phyloP scores from a whole-genome alignment of 2,329 filamentous ascomycete species.

The Gaeumannomyces tritici region DNA sequence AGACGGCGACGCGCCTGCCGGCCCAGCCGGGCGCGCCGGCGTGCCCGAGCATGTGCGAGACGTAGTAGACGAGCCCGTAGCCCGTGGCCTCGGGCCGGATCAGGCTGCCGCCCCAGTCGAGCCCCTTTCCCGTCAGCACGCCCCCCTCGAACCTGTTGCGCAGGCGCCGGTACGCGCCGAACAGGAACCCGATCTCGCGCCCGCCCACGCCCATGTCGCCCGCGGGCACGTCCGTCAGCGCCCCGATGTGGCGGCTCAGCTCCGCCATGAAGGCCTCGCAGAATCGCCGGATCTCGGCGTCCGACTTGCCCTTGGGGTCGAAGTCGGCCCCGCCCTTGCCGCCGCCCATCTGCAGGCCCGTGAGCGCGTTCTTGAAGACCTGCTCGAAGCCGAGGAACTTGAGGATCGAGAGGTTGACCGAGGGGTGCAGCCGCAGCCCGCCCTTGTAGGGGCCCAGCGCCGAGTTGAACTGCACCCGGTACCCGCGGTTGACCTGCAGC shows the following conservation, averaged over 20 bases:
- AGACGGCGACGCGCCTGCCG: slow-evolving; percentile 92
- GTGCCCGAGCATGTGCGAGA: slow-evolving; percentile 90
- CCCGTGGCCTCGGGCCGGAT: slow-evolving; percentile 96
- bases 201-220: slow-evolving; percentile 92
- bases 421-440: slow-evolving; percentile 88
- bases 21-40: slow-evolving; percentile 77
- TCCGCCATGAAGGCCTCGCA: slow-evolving; percentile 94
- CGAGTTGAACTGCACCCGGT: slow-evolving; percentile 97
- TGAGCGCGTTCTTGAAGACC: slow-evolving; percentile 99
- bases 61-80: slow-evolving; percentile 94
- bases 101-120: slow-evolving; percentile 83
- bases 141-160: slow-evolving; percentile 93
- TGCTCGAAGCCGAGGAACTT: slow-evolving; percentile 99
- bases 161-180: slow-evolving; percentile 84
- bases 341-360: slow-evolving; percentile 91
- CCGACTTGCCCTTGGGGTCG: slow-evolving; percentile 96
- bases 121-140: slow-evolving; percentile 91
- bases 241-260: slow-evolving; percentile 91
- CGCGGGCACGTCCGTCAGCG: slow-evolving; percentile 90
- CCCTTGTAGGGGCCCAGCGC: slow-evolving; percentile 97
- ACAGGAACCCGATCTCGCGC: slow-evolving; percentile 90
- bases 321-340: slow-evolving; percentile 98
- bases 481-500: slow-evolving; percentile 87
- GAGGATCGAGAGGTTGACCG: slow-evolving; percentile 71
- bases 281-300: slow-evolving; percentile 96